These are phyloP conservation scores for Avicennia marina DNA, from an alignment of 257 asterid species.

Conservation along the genomic window DNA sequence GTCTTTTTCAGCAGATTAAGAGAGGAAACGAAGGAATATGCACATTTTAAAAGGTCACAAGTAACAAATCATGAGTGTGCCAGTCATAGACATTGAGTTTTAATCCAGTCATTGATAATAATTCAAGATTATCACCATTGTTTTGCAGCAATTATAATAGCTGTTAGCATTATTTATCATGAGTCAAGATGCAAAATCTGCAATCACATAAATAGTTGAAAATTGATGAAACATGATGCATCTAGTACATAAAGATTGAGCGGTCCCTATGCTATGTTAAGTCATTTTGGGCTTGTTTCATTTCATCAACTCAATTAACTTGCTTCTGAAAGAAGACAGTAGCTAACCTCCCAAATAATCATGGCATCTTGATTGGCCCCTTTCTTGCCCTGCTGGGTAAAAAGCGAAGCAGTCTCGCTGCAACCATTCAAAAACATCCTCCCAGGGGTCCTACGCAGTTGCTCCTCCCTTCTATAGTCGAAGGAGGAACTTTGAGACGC, in stretches of 20 bases:
- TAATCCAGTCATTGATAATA: too few relatives aligned
- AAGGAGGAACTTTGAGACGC: constrained; percentile 68
- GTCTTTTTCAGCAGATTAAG: not conserved
- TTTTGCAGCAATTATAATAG: too few relatives aligned
- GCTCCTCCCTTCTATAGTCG: constrained; percentile 57
- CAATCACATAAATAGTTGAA: not conserved
- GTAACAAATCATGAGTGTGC: too few relatives aligned
- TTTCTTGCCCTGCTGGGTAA: constrained; percentile 86
- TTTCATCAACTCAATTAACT: not conserved
- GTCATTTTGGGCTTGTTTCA: constrained; percentile 3
- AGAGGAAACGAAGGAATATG: not conserved
- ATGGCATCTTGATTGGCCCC: constrained; percentile 96
- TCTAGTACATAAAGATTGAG: not conserved
- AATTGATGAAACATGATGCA: not conserved
- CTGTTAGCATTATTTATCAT: too few relatives aligned
- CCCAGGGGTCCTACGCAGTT: constrained; percentile 66
- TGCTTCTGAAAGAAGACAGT: constrained; percentile 13
- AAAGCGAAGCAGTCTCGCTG: constrained; percentile 67
- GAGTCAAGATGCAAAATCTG: not conserved
- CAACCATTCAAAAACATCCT: constrained; percentile 83
- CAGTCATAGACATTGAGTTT: too few relatives aligned
- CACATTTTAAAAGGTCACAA: constrained; percentile 8
- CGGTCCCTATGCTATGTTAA: not conserved
- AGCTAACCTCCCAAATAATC: constrained; percentile 95
- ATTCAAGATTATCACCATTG: too few relatives aligned